phyloP scores from a whole-genome alignment of 306 rosid species.

The Alnus rubra region DNA sequence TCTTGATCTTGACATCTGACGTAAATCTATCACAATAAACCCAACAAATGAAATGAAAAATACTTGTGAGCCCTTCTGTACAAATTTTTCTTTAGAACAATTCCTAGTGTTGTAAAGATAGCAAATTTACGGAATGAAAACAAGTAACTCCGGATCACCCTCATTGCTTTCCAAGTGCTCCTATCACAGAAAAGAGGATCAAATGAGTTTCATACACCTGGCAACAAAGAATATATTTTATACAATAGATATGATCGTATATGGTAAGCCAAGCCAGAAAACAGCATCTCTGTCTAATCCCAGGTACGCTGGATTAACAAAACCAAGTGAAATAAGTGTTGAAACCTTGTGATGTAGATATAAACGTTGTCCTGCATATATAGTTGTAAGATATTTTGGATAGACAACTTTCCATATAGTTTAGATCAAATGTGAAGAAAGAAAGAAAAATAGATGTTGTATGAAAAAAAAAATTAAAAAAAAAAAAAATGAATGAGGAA shows the following conservation, averaged over 20 bases:
- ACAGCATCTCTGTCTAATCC: neutral
- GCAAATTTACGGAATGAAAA: slow-evolving; percentile 76
- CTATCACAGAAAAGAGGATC: slow-evolving; percentile 41
- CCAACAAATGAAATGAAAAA: slow-evolving; percentile 15
- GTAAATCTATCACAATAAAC: slow-evolving; percentile 59
- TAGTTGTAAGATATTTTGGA: neutral
- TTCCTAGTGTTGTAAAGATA: neutral
- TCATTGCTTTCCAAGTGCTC: slow-evolving; percentile 92
- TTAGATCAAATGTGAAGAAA: neutral
- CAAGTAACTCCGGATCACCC: slow-evolving; percentile 96
- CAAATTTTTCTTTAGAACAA: neutral
- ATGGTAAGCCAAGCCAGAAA: neutral
- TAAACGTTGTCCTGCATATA: neutral
- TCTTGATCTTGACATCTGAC: slow-evolving; percentile 92
- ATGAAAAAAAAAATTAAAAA: neutral
- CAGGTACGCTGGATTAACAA: neutral
- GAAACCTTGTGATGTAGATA: neutral
- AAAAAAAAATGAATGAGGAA: neutral
- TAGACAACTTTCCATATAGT: neutral
- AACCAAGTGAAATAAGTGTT: neutral
- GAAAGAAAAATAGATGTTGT: neutral
- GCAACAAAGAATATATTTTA: neutral
- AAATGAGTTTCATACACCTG: slow-evolving; percentile 5
- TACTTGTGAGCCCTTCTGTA: slow-evolving; percentile 1
- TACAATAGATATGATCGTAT: neutral